Base-by-base conservation (phyloP, 2,329 filamentous ascomycete genomes). In the Pezicula carpinea region DNA sequence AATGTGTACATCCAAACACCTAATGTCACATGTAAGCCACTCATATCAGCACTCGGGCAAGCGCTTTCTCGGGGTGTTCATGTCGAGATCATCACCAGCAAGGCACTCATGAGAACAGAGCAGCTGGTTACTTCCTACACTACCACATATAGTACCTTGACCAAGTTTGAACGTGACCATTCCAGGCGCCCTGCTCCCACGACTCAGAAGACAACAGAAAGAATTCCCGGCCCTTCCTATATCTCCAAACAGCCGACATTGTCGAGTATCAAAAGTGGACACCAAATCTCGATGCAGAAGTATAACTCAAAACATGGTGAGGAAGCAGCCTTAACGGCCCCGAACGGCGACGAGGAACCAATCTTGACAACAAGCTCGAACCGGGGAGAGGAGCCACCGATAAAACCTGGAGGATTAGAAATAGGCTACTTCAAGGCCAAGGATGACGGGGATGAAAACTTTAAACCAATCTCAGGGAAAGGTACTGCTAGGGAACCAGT, bases 41-140 rank as follows among this genome's bases (percentile, higher is more conserved):
- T 88, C 0, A 67, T 90, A 0, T 66, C 75, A 0, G 80, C 77
- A 0, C 63, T 95, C 0, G 55, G 85, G 1, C 67, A 67, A 1
- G 84, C 85, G 0, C 67, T 92, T 0, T 55, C 66, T 3, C 75
- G 86, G 1, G 86, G 87, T 1, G 77, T 93, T 10, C 66, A 85
- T 45, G 79, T 95, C 1, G 71, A 71, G 6, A 75, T 91, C 36
- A 70, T 86, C 6, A 89, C 86, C 0, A 83, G 81, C 53, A 75
- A 75, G 49, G 70, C 72, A 13, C 82, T 91, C 73, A 91, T 90
- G 87, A 61, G 87, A 14, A 66, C 88, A 23, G 89, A 95, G 66
- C 89, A 95, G 63, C 69, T 93, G n/a, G 70, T 89, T 19, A 93
- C 88, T 0, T 83, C 87, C 0, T 85, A 85, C 0, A 90, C 84